Evolutionary conservation across 2,329 filamentous ascomycete genomes (phyloP).

Genomic region (Aspergillus felis): DNA sequence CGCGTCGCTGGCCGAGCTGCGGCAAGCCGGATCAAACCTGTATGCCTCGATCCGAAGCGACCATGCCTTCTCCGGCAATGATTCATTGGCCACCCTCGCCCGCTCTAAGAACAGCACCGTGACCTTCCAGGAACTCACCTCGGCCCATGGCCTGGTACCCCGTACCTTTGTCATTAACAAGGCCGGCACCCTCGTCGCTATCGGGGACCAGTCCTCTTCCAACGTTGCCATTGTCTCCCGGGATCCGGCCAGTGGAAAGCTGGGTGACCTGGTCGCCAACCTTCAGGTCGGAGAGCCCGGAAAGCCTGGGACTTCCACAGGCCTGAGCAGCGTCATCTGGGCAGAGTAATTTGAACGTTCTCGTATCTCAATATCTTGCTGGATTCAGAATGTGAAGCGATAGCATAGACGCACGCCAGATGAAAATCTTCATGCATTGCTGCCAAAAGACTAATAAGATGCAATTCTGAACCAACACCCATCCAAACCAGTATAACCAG

Average conservation of each 20-base stretch:
- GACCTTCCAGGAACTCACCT: constrained; percentile 53
- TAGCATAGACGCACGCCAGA: not conserved
- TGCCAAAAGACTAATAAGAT: not conserved
- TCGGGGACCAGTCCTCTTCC: constrained; percentile 60
- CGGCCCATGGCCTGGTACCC: constrained; percentile 62
- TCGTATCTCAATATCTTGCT: not conserved
- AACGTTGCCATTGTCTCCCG: constrained; percentile 61
- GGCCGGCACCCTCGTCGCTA: constrained; percentile 60
- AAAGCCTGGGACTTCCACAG: constrained; percentile 21
- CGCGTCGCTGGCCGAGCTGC: constrained; percentile 26
- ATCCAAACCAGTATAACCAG: not conserved
- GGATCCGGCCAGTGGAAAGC: constrained; percentile 55
- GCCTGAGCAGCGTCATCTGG: constrained; percentile 37
- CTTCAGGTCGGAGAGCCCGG: constrained; percentile 29
- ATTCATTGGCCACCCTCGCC: constrained; percentile 28
- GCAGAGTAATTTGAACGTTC: constrained; percentile 17
- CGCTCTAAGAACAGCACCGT: constrained; percentile 59
- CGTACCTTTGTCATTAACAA: constrained; percentile 66
- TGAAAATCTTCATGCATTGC: not conserved
- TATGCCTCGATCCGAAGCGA: constrained; percentile 34
- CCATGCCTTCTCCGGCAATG: constrained; percentile 22
- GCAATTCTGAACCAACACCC: not conserved
- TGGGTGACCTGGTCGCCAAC: constrained; percentile 43
- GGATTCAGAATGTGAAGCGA: not conserved
- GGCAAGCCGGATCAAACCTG: constrained; percentile 15